Base-by-base conservation (phyloP, 2,329 filamentous ascomycete genomes). In the Phaeomoniella chlamydospora region DNA sequence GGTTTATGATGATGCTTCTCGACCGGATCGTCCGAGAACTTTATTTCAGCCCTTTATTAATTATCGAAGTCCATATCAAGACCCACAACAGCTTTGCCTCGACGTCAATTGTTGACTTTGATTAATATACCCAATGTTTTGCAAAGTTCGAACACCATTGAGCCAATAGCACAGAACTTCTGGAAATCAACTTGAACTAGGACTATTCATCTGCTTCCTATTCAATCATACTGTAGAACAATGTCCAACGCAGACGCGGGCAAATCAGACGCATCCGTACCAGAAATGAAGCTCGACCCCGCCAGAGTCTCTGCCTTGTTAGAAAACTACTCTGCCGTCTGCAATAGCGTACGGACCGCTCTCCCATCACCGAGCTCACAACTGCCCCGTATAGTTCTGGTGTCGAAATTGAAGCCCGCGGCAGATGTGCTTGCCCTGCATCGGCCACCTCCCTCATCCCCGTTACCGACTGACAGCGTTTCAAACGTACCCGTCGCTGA, bases 321-420 rank as follows among this genome's bases (percentile, higher is more conserved):
- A 4, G 32, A 34, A 18, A 17, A 15, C 16, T 34, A 34, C 16
- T n/a, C 4, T 4, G 15, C 32, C 4, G 32, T 34, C 13, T 18
- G n/a, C 10, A 12, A 18, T 12, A 16, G 12, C 11, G 6, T 34
- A 13, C 18, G 4, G 14, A 29, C 38, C 15, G 18, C 18, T 12
- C 3, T n/a, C 26, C 13, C 29, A 12, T 15, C n/a, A 34, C 30
- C 39, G 31, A 11, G 31, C 40, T 39, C 35, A 37, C 39, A 35
- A 39, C 49, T 51, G 29, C 51, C 39, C 31, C 79, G 90, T 33
- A 71, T 98, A 29, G 86, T 98, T 30, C 88, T 90, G 17, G 90
- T 98, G 34, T 94, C 87, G 29, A 98, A 98, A 60, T 70, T 94
- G 45, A 96, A 98, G 62, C 88, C 90, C 11, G 84, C 78, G 40